Evolutionary conservation across 2,329 filamentous ascomycete species (phyloP), one percentile per base, ranked within the genome.

Genomic region (Trichoderma sp.): DNA sequence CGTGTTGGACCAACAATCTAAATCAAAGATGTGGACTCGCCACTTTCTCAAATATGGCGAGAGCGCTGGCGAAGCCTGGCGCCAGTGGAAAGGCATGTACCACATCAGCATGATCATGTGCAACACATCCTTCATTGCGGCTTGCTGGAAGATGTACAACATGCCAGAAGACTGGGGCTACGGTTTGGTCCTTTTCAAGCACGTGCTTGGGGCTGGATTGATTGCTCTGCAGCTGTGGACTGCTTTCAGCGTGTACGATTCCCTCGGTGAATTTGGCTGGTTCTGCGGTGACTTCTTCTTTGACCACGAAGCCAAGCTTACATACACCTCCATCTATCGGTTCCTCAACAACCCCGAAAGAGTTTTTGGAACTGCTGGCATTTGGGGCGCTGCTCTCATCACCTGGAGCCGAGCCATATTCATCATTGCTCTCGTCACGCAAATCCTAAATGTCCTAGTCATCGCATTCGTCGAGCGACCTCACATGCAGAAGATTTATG

Each of bases 231-330:
- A 99, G 75, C 80, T 96, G 19, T 99, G 95, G 95, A 97, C 94
- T 1, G 90, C 93, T 2, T 84, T 92, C 71, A 97, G 93, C 78
- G 94, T 98, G 72, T 97, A 98, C 78, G 93, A 97, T 60, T 96
- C 93, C 2, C 87, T 99, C 0, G 95, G 95, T 67, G 95, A 99
- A 76, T 99, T 98, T 75, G 95, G 95, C 73, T 99, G 94, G 94
- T 98, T 98, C 83, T 98, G 94, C 76, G 95, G 95, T 19, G 95
- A 99, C 77, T 99, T 98, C 83, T 98, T 99, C 84, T 97, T 95
- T 76, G 93, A 97, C 70, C 90, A 92, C 54, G 88, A 90, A 12
- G 90, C 90, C 13, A 97, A 95, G 80, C 84, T 98, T 70, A 98
- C 92, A 0, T 99, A 99, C 80, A 93, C 91, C 72, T 96, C 94